A percentile compares a stretch with the other conserved stretches of the same genome.
phyloP scores from a whole-genome alignment of 2,329 filamentous ascomycete genomes.

The Lecanicillium sp. region DNA sequence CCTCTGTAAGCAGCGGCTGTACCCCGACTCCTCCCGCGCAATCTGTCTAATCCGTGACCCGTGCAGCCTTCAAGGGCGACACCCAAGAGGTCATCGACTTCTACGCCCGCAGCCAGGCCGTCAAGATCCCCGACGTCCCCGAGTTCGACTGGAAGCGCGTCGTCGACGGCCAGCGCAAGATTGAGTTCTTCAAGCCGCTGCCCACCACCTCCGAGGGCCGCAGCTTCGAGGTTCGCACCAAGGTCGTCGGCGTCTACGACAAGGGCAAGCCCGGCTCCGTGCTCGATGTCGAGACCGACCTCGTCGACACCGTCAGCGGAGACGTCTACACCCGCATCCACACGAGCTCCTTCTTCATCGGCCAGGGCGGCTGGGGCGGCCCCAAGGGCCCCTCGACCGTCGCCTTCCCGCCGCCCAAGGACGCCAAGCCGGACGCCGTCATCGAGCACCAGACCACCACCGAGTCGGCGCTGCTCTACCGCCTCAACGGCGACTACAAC shows the following conservation, averaged over 20 bases:
- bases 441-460: conserved; percentile 63
- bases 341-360: conserved; percentile 72
- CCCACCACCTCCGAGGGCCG: conserved; percentile 64
- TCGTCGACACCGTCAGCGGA: conserved; percentile 63
- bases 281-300: conserved; percentile 69
- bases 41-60: conserved; percentile 13
- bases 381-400: conserved; percentile 79
- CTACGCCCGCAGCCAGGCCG: conserved; percentile 61
- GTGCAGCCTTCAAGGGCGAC: conserved; percentile 66
- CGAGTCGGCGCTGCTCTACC: conserved; percentile 71
- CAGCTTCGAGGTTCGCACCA: conserved; percentile 69
- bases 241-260: conserved; percentile 81
- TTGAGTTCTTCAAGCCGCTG: conserved; percentile 70
- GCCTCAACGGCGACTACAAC: conserved; percentile 91
- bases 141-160: conserved; percentile 68
- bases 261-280: conserved; percentile 81
- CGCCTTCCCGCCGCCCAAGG: conserved; percentile 71
- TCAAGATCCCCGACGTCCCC: conserved; percentile 68
- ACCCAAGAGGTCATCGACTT: conserved; percentile 77
- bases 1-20: conserved; percentile 50
- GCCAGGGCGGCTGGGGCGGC: conserved; percentile 76
- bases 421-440: conserved; percentile 65
- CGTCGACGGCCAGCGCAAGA: conserved; percentile 77
- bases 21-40: neutral
- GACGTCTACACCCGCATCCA: conserved; percentile 67